Conservation (phyloP, 176 grass and related monocot genomes). For the Saccharum spontaneum region DNA sequence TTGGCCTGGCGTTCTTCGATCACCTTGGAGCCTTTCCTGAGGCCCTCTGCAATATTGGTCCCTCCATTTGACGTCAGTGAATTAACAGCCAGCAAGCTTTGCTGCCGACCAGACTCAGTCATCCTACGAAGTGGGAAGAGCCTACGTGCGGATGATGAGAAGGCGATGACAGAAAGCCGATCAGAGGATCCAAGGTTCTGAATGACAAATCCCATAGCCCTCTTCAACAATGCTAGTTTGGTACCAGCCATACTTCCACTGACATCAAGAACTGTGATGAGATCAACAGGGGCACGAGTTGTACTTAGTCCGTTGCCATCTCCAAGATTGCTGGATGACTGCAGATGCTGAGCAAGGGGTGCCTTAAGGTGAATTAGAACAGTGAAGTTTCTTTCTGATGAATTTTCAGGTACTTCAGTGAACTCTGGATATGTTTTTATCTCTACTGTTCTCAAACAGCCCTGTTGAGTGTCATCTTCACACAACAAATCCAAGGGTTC, state of each 20-base stretch:
- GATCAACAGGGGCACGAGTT: slow-evolving; percentile 70
- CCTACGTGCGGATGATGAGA: slow-evolving; percentile 83
- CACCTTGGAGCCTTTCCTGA: slow-evolving; percentile 93
- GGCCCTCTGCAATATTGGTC: slow-evolving; percentile 87
- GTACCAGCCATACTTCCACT: slow-evolving; percentile 96
- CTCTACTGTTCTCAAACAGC: slow-evolving; percentile 63
- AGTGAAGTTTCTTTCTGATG: slow-evolving; percentile 67
- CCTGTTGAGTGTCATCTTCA: slow-evolving; percentile 30
- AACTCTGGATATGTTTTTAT: slow-evolving; percentile 79
- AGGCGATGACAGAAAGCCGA: slow-evolving; percentile 77
- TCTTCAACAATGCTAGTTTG: slow-evolving; percentile 88
- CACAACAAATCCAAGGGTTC: slow-evolving; percentile 60
- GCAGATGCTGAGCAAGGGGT: slow-evolving; percentile 46
- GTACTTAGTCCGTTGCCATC: slow-evolving; percentile 33
- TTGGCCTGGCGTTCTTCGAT: slow-evolving; percentile 79
- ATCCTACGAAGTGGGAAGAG: slow-evolving; percentile 84
- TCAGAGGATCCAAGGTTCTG: slow-evolving; percentile 87
- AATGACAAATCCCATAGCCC: slow-evolving; percentile 97
- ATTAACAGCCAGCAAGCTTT: slow-evolving; percentile 80
- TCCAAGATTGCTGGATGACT: background rate
- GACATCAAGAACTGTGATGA: slow-evolving; percentile 94
- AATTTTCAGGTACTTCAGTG: slow-evolving; percentile 65
- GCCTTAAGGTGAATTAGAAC: slow-evolving; percentile 89
- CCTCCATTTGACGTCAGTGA: slow-evolving; percentile 73
- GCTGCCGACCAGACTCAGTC: slow-evolving; percentile 70